Conservation (phyloP, 75 land plant genomes). For the Selaginella tamariscina region DNA sequence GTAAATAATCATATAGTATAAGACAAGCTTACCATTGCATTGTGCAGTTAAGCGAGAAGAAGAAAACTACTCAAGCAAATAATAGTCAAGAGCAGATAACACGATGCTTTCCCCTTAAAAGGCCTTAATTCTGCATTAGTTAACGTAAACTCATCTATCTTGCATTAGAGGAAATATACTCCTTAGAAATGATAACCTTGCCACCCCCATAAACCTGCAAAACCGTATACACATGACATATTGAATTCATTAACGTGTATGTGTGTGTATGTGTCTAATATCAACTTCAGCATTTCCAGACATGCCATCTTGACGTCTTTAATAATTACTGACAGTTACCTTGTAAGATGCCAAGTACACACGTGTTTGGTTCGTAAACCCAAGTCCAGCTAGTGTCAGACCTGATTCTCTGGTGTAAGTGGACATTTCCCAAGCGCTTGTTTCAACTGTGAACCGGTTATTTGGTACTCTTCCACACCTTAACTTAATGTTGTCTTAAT, state of each 20-base stretch:
- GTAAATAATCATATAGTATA: too few species aligned
- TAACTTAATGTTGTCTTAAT: too few species aligned
- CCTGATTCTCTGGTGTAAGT: constrained; percentile 87
- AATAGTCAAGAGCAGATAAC: constrained; percentile 78
- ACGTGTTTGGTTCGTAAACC: constrained; percentile 59
- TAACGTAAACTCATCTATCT: constrained; percentile 54
- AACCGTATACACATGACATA: background rate
- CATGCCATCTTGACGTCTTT: too few species aligned
- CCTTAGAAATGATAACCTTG: constrained; percentile 54
- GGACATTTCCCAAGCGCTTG: constrained; percentile 75
- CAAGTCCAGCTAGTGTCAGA: constrained; percentile 69
- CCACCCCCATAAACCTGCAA: constrained; percentile 88
- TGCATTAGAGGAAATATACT: constrained; percentile 69
- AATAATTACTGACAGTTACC: constrained; percentile 32
- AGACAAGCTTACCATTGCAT: constrained; percentile 60
- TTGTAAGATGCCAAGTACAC: constrained; percentile 90
- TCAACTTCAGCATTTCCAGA: too few species aligned
- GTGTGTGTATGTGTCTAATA: background rate
- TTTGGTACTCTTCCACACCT: constrained; percentile 93
- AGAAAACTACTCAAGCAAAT: constrained; percentile 73
- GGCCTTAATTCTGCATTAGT: constrained; percentile 42
- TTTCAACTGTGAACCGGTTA: constrained; percentile 56
- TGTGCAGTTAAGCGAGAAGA: constrained; percentile 94
- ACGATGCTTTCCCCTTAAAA: constrained; percentile 64
- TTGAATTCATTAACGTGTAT: background rate